Evolutionary conservation across 371 early-diverging fungal genomes (phyloP).

Genomic region (Mucor piriformis): DNA sequence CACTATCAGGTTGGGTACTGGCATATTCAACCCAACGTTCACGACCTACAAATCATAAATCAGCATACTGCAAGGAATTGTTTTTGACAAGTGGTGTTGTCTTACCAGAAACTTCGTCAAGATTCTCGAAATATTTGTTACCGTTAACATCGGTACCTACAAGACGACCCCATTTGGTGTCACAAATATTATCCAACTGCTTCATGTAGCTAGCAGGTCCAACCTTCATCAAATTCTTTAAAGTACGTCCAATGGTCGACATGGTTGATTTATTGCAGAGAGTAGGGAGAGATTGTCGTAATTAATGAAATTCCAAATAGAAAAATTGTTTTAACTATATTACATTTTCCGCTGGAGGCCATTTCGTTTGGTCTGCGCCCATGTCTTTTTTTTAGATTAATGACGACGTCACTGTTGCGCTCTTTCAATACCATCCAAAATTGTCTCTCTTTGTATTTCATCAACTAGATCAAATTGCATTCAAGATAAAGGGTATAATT

Average conservation of each 20-base stretch:
- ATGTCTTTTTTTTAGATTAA: no score
- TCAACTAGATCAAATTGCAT: no score
- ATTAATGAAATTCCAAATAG: neutral
- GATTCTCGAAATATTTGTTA: conserved; percentile 91
- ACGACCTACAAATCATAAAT: conserved; percentile 56
- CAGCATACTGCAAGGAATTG: no score
- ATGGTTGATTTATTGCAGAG: conserved; percentile 27
- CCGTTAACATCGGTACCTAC: conserved; percentile 87
- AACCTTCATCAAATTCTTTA: conserved; percentile 61
- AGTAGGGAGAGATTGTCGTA: conserved; percentile 8
- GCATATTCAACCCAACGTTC: conserved; percentile 92
- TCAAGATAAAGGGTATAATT: no score
- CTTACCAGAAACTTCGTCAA: conserved; percentile 79
- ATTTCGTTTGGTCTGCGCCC: no score
- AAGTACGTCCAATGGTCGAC: conserved; percentile 64
- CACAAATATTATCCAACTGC: conserved; percentile 76
- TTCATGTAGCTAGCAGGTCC: conserved; percentile 66
- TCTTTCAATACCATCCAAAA: no score
- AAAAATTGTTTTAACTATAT: neutral
- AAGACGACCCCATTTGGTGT: conserved; percentile 82
- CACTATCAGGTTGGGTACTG: conserved; percentile 75
- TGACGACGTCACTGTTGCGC: no score
- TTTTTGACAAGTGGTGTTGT: no score
- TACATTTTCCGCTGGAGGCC: no score
- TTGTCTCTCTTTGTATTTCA: no score